Evolutionary conservation across 2,329 filamentous ascomycete genomes (phyloP).

Genomic region (Sodiomyces alkalinus): DNA sequence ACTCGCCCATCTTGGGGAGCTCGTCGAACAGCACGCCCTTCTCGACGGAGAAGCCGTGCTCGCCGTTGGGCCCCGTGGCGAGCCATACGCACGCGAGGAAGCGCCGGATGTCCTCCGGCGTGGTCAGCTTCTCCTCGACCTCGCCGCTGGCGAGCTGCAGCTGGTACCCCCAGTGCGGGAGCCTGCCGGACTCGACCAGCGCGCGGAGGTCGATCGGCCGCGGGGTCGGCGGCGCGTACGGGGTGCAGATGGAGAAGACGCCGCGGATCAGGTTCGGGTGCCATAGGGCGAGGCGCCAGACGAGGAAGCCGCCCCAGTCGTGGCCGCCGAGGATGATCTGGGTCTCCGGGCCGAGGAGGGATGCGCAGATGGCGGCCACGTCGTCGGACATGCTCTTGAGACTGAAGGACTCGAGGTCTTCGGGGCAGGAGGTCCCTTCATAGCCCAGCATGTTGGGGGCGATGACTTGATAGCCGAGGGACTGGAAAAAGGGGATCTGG

Average conservation of each 20-base stretch:
- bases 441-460: constrained; percentile 82
- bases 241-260: constrained; percentile 70
- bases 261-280: constrained; percentile 57
- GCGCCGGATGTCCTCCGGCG: constrained; percentile 46
- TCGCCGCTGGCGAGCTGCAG: constrained; percentile 29
- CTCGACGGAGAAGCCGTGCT: constrained; percentile 40
- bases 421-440: constrained; percentile 57
- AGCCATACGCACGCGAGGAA: constrained; percentile 38
- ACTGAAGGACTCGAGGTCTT: constrained; percentile 41
- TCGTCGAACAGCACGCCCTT: constrained; percentile 51
- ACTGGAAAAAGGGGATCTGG: constrained; percentile 64
- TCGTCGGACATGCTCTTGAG: constrained; percentile 61
- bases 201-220: constrained; percentile 41
- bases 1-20: constrained; percentile 35
- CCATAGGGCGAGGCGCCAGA: constrained; percentile 61
- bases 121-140: constrained; percentile 41
- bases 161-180: constrained; percentile 73
- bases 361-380: constrained; percentile 53
- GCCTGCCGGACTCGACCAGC: constrained; percentile 30
- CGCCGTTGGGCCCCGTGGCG: constrained; percentile 34
- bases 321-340: constrained; percentile 74
- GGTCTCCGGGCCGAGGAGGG: constrained; percentile 27
- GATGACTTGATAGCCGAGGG: constrained; percentile 62
- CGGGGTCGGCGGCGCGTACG: constrained; percentile 39
- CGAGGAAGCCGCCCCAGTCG: constrained; percentile 76